Evolutionary conservation across 768 basidiomycete species (phyloP), one percentile per base, ranked within the genome.

Genomic region (Lanmaoa pseudosensibilis): DNA sequence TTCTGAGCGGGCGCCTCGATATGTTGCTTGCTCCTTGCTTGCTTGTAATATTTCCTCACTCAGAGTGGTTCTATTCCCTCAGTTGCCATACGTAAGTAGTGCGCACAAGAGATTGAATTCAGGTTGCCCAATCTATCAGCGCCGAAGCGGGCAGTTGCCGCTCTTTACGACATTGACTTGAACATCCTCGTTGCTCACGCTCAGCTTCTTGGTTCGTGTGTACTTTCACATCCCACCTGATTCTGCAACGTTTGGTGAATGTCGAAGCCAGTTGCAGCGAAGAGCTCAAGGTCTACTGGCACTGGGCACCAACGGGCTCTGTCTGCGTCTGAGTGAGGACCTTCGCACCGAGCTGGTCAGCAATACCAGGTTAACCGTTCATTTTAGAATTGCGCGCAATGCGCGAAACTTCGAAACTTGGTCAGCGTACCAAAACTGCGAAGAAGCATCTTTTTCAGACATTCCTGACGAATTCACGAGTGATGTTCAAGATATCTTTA

Each of bases 341-440:
- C 36, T 41, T 47, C 50, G 16, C 43, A 18, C 27, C 21, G 19
- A 46, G 47, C 40, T 45, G 19, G 25, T 36, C 34, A 32, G 12
- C 33, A 37, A 41, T 13, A 30, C 27, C 8, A 15, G 9, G 30
- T 55, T 58, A 19, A 67, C 19, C 13, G 58, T 46, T 32, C 53
- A 25, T 39, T 41, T 32, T 49, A 82, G 81, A 59, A 81, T 83
- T 55, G 80, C 82, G 25, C 74, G 75, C 27, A 81, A 80, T 68
- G 58, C 74, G 21, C 73, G 72, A 46, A 70, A 72, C 58, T 84
- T 82, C 51, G 83, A 83, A 57, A 78, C 73, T 5, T 84, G 83
- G 82, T 71, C 75, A 8, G 70, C 74, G 2, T 72, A 78, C 61
- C 80, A 84, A 58, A 65, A 74, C 40, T 79, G 78, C 58, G 80